Conservation (phyloP, 1,284 basidiomycete species). For the Cutaneotrichosporon mucoides region DNA sequence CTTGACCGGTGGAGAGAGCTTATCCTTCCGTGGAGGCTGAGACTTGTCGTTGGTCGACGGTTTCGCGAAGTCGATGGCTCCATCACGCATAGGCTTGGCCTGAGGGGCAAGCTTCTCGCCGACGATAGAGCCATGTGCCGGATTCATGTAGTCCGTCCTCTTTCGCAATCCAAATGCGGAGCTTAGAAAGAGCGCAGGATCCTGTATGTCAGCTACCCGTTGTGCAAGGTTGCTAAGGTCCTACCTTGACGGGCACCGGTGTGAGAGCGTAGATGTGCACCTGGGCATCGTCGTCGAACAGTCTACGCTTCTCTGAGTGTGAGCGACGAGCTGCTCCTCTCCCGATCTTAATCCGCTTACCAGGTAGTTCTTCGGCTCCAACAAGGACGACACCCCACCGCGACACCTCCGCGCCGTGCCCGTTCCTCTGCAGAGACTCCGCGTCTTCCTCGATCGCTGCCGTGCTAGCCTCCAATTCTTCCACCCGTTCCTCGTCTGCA, state of each 20-base stretch:
- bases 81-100: constrained; percentile 24
- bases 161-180: constrained; percentile 24
- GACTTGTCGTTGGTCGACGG: too few species aligned
- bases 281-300: constrained; percentile 30
- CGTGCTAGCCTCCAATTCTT: constrained; percentile 17
- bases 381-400: constrained; percentile 42
- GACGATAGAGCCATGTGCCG: constrained; percentile 35
- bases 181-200: constrained; percentile 35
- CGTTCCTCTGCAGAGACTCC: not conserved
- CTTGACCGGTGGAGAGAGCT: not conserved
- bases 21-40: not conserved
- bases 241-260: constrained; percentile 24
- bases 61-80: constrained; percentile 23
- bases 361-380: constrained; percentile 28
- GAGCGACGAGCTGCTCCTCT: not conserved
- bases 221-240: not conserved
- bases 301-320: constrained; percentile 29
- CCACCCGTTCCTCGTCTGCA: constrained; percentile 19
- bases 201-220: constrained; percentile 23
- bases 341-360: constrained; percentile 19
- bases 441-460: constrained; percentile 15
- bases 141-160: constrained; percentile 23
- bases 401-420: constrained; percentile 10
- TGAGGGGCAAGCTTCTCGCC: constrained; percentile 26
- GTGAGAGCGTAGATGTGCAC: constrained; percentile 42